These are phyloP conservation scores for Cystofilobasidium macerans DNA, from an alignment of 768 basidiomycete species.

Conservation along the genomic window DNA sequence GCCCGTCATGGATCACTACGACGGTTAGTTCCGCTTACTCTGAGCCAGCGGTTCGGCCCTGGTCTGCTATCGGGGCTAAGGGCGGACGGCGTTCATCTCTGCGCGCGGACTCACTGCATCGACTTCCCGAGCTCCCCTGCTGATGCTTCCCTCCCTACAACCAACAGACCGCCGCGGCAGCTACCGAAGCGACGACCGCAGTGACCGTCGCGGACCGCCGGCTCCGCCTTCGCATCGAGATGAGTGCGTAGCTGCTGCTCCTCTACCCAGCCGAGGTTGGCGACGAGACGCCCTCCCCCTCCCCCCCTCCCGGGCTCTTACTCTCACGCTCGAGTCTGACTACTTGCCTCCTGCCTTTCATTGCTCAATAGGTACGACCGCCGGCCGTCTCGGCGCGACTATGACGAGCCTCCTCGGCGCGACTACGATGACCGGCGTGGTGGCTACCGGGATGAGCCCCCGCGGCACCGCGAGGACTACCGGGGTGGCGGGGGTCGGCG, in stretches of 20 bases:
- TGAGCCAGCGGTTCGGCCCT: no score
- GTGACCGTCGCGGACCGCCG: not conserved
- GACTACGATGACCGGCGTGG: slow-evolving; percentile 7
- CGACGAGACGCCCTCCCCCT: no score
- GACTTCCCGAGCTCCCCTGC: no score
- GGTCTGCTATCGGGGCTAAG: no score
- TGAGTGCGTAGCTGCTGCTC: not conserved
- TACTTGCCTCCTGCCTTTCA: not conserved
- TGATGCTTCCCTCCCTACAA: no score
- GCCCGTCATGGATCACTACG: no score
- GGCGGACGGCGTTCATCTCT: no score
- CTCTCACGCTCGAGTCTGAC: no score
- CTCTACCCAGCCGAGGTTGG: no score
- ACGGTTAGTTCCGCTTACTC: no score
- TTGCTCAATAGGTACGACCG: slow-evolving; percentile 10
- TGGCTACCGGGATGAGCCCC: not conserved
- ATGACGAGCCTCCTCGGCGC: not conserved
- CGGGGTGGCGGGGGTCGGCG: slow-evolving; percentile 4
- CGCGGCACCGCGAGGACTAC: slow-evolving; percentile 7
- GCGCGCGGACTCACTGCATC: no score
- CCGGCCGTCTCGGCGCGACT: slow-evolving; percentile 15
- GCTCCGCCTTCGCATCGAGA: not conserved
- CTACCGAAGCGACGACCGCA: slow-evolving; percentile 1
- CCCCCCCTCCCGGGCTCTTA: no score
- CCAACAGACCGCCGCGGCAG: not conserved